Base-by-base conservation (phyloP, 352 stramenopile genomes). In the Pythium coloratum region DNA sequence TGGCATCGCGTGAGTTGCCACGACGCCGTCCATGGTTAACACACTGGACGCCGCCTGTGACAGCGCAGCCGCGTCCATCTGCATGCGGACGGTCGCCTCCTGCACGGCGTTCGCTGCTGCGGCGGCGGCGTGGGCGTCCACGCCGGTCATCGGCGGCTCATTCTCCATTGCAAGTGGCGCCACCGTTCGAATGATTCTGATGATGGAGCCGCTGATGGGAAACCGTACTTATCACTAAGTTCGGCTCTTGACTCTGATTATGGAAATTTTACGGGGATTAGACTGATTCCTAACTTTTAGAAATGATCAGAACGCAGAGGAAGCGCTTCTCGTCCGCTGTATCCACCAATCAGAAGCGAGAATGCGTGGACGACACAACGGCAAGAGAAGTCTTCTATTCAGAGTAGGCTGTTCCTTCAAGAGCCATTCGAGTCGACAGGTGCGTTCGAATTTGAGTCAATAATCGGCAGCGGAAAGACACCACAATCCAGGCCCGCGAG, bases 291-390 rank as follows among this genome's bases (percentile, higher is more conserved):
- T 56, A 14, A 56, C n/a, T 38, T 38, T 56, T 24, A 34, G 49
- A 24, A 56, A 56, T 38, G 49, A 56, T 24, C 26, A 56, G 49
- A 56, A 56, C 49, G 49, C 24, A 56, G 49, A 34, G 49, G 49
- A 56, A 38, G 26, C 0, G 20, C 0, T 28, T 40, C 53, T n/a
- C 51, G 51, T 58, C 53, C 53, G 30, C 53, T 47, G 34, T 61
- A 33, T 66, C 53, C 51, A 33, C 66, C 67, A 73, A 73, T 73
- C 55, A 69, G 49, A 66, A 34, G 0, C 13, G 9, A 7, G 20
- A 4, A 69, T 47, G 28, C n/a, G 67, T 61, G 55, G 66, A 69
- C 56, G 36, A 28, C 26, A 18, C 26, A 30, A 51, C 33, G 33
- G 34, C 2, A 24, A 24, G 20, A 64, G 20, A 2, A 12, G 58